phyloP scores from a whole-genome alignment of 345 rosid genomes.

The Litchi chinensis region DNA sequence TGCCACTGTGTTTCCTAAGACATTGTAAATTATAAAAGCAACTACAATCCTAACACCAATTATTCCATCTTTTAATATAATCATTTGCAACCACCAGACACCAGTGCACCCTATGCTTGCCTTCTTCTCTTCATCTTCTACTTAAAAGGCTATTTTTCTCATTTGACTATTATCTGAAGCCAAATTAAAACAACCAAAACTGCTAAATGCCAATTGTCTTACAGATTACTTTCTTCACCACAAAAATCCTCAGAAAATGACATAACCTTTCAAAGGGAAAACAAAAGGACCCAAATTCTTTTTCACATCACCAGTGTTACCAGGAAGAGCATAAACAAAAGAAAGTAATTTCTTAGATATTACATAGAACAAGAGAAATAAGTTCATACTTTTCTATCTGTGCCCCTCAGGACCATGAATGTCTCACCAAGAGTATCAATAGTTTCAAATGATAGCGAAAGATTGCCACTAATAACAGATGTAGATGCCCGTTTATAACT shows the following conservation, averaged over 20 bases:
- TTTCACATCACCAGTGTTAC: neutral
- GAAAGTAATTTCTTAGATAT: neutral
- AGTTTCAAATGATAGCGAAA: slow-evolving; percentile 80
- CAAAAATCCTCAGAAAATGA: neutral
- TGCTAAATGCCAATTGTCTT: neutral
- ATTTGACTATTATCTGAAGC: neutral
- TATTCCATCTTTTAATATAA: neutral
- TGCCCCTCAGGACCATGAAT: slow-evolving; percentile 93
- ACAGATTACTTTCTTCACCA: slow-evolving; percentile 3
- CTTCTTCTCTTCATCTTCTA: neutral
- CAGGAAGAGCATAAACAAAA: slow-evolving; percentile 1
- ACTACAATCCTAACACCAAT: neutral
- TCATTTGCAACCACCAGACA: neutral
- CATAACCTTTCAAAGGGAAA: neutral
- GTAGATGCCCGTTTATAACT: slow-evolving; percentile 95
- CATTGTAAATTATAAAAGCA: neutral
- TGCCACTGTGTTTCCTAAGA: neutral
- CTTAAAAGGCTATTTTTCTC: neutral
- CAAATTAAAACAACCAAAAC: neutral
- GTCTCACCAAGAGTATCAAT: slow-evolving; percentile 90
- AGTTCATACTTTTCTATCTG: slow-evolving; percentile 80
- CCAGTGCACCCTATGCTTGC: neutral
- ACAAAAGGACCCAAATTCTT: neutral
- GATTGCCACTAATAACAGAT: slow-evolving; percentile 57
- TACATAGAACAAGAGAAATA: slow-evolving; percentile 22